These are phyloP conservation scores for Potentilla sterilis DNA, from an alignment of 306 rosid species.

Conservation along the genomic window DNA sequence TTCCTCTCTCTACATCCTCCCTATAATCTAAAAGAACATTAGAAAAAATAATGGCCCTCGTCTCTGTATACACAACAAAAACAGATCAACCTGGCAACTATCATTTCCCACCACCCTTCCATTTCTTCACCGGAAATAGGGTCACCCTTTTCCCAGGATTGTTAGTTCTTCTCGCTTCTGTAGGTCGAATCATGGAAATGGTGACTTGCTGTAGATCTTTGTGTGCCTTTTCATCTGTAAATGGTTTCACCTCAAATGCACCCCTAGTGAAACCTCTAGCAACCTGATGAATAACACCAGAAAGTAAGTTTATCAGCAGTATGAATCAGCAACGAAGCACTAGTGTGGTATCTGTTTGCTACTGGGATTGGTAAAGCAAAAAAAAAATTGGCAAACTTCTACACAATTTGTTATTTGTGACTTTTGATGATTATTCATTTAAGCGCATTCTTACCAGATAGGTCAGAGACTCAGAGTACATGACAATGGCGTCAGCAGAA, in stretches of 20 bases:
- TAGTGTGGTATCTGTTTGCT: background rate
- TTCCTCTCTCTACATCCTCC: constrained; percentile 13
- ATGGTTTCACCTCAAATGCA: constrained; percentile 68
- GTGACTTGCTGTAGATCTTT: constrained; percentile 48
- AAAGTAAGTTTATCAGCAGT: background rate
- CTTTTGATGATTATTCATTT: background rate
- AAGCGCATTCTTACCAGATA: background rate
- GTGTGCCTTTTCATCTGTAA: constrained; percentile 53
- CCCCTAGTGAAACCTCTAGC: constrained; percentile 92
- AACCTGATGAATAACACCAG: constrained; percentile 54
- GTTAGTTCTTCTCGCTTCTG: constrained; percentile 43
- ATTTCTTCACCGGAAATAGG: constrained; percentile 61
- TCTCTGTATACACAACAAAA: constrained; percentile 8
- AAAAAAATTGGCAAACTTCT: background rate
- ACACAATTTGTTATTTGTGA: background rate
- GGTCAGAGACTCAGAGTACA: background rate
- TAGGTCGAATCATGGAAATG: constrained; percentile 56
- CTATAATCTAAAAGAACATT: constrained; percentile 3
- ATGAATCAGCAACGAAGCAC: background rate
- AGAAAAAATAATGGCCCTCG: background rate
- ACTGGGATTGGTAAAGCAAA: constrained; percentile 10
- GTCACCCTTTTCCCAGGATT: constrained; percentile 49
- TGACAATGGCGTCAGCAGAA: background rate
- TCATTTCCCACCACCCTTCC: constrained; percentile 62
- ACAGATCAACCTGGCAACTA: background rate